Evolutionary conservation across 495 filamentous ascomycete genomes (phyloP), one percentile per base, ranked within the genome.

Genomic region (Endocarpon pusillum): DNA sequence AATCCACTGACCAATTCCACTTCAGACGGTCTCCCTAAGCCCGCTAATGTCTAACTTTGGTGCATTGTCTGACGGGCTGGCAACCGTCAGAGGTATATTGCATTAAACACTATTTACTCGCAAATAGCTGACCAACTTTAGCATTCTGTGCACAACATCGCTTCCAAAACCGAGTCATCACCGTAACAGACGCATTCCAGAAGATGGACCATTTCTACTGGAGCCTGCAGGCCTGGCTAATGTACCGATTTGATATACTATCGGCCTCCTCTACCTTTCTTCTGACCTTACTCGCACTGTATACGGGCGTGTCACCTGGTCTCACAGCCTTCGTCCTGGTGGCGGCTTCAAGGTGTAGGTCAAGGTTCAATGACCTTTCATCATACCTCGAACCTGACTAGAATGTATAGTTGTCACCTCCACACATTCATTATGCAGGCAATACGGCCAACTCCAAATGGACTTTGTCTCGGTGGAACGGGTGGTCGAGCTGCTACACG

Each of bases 141-240:
- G 64, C 83, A 0, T 86, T 82, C 48, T 66, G 60, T 28, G 79
- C 75, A 3, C 72, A 85, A 43, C 52, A 61, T 10, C 72, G 74
- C 30, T 92, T 89, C 42, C 81, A 89, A 43, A 62, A 66, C 35
- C 64, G 73, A 16, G 75, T 84, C 37, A 78, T 91, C 26, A 60
- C 61, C 3, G 78, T 78, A 14, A 78, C 78, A 0, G 82, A 91
- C 51, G 67, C 67, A 2, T 91, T 91, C 51, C 81, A 87, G 51
- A 83, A 81, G 42, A 85, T 86, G 77, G 82, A 91, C 46, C 82
- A 91, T 51, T 84, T 91, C 55, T 91, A 85, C 55, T 91, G 82
- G 81, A 77, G 69, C 31, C 59, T 87, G 4, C 81, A 87, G 44
- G 66, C 70, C 18, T 91, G 82, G 82, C 61, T 91, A 5, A 72